A percentile compares a stretch with the other conserved stretches of the same genome.
Conservation (phyloP, 805 yeast species). For the Yarrowia yakushimensis region DNA sequence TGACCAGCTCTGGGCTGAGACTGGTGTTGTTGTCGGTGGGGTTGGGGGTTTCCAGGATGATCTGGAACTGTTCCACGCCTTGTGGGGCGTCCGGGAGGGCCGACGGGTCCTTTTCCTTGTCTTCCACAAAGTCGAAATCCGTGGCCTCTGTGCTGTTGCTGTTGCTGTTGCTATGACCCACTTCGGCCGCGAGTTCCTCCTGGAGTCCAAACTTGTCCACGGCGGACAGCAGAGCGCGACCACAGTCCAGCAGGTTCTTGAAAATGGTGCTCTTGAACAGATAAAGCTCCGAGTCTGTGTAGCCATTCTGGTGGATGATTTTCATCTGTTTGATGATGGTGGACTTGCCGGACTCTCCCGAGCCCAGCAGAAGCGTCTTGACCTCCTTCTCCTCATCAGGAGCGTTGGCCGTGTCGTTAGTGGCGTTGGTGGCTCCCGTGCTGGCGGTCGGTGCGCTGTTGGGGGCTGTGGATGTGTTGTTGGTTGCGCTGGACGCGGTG, state of each 20-base stretch:
- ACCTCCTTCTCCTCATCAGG: conserved; percentile 42
- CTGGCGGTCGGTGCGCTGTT: background rate
- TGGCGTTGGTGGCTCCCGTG: background rate
- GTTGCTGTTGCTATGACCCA: background rate
- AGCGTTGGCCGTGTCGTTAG: background rate
- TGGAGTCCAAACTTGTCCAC: conserved; percentile 48
- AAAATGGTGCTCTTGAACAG: conserved; percentile 78
- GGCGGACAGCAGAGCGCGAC: conserved; percentile 66
- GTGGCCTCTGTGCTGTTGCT: background rate
- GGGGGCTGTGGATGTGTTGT: background rate
- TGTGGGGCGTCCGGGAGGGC: too few relatives aligned
- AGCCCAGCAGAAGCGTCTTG: conserved; percentile 68
- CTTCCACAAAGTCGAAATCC: conserved; percentile 28
- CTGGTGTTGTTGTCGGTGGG: conserved; percentile 38
- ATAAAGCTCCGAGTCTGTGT: conserved; percentile 61
- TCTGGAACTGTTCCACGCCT: conserved; percentile 26
- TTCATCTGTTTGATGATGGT: conserved; percentile 81
- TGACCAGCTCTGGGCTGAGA: conserved; percentile 51
- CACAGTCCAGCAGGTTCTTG: conserved; percentile 72
- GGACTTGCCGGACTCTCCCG: conserved; percentile 84
- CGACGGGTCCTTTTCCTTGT: conserved; percentile 27
- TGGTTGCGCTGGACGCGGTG: background rate
- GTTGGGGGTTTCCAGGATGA: conserved; percentile 9
- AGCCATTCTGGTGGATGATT: conserved; percentile 70
- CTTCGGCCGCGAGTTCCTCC: background rate